Evolutionary conservation across 805 yeast genomes (phyloP).

Genomic region (Vanderwaltozyma verrucispora): DNA sequence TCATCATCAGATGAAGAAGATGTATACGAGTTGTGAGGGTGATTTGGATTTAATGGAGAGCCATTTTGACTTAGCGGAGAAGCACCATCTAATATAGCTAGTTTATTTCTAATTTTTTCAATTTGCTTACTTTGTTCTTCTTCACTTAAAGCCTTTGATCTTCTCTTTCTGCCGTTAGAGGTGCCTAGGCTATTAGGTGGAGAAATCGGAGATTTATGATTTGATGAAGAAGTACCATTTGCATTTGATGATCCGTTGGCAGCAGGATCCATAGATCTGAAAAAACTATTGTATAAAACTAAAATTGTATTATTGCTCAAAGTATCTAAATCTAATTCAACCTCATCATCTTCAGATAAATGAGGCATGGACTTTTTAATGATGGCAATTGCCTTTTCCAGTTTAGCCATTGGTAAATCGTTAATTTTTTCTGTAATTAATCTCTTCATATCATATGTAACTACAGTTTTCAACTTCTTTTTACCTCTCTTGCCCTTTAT

Average conservation of each 20-base stretch:
- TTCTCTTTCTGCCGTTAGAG: slow-evolving; percentile 29
- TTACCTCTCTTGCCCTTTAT: slow-evolving; percentile 9
- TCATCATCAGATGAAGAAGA: slow-evolving; percentile 27
- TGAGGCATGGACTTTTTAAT: slow-evolving; percentile 68
- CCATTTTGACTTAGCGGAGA: slow-evolving; percentile 34
- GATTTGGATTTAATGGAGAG: slow-evolving; percentile 28
- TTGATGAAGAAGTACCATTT: too few species aligned
- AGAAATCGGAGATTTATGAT: slow-evolving; percentile 16
- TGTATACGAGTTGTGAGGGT: slow-evolving; percentile 3
- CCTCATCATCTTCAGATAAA: slow-evolving; percentile 67
- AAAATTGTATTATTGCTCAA: slow-evolving; percentile 74
- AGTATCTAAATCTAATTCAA: slow-evolving; percentile 92
- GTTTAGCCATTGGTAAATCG: slow-evolving; percentile 63
- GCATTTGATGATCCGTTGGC: too few species aligned
- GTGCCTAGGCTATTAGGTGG: slow-evolving; percentile 17
- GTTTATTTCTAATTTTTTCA: slow-evolving; percentile 59
- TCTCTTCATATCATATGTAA: slow-evolving; percentile 94
- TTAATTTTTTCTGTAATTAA: slow-evolving; percentile 82
- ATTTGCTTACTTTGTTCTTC: slow-evolving; percentile 60
- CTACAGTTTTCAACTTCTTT: slow-evolving; percentile 31
- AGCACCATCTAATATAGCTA: slow-evolving; percentile 59
- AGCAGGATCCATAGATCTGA: slow-evolving; percentile 33
- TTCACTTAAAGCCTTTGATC: slow-evolving; percentile 49
- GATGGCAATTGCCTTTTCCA: slow-evolving; percentile 74
- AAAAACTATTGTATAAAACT: slow-evolving; percentile 77